phyloP scores from a whole-genome alignment of 345 rosid species.

The Hibiscus tridactylites region DNA sequence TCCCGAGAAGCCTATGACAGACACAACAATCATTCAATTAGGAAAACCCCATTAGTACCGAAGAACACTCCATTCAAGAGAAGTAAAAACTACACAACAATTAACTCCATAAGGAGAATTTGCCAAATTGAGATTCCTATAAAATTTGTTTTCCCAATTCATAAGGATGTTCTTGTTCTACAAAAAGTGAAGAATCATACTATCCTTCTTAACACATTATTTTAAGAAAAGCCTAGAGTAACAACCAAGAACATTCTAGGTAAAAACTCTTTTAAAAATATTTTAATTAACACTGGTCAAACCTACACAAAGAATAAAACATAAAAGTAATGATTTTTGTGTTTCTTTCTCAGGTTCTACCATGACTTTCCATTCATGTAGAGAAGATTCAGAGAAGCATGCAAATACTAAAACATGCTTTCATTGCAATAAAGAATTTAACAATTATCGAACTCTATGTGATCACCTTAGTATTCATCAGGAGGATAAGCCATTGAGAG shows the following conservation, averaged over 20 bases:
- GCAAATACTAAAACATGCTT: slow-evolving; percentile 9
- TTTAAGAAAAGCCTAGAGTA: background rate
- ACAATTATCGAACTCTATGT: slow-evolving; percentile 15
- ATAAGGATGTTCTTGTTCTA: background rate
- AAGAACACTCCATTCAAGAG: too few species aligned
- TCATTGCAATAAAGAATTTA: slow-evolving; percentile 18
- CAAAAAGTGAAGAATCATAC: background rate
- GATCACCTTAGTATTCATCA: background rate
- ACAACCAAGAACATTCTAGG: background rate
- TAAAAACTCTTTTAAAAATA: background rate
- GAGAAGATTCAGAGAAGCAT: slow-evolving; percentile 10
- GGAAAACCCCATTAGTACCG: too few species aligned
- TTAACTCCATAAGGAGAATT: background rate
- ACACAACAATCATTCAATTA: too few species aligned
- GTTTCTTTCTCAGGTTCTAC: slow-evolving; percentile 8
- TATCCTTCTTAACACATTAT: background rate
- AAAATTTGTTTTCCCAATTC: background rate
- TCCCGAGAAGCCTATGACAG: too few species aligned
- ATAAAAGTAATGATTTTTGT: background rate
- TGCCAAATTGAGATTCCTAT: background rate
- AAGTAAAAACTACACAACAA: background rate
- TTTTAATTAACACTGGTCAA: background rate
- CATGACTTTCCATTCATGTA: slow-evolving; percentile 15
- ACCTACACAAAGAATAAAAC: background rate
- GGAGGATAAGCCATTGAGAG: too few species aligned